Conservation (phyloP, 139 green algal genomes). For the Ulvella scutata region DNA sequence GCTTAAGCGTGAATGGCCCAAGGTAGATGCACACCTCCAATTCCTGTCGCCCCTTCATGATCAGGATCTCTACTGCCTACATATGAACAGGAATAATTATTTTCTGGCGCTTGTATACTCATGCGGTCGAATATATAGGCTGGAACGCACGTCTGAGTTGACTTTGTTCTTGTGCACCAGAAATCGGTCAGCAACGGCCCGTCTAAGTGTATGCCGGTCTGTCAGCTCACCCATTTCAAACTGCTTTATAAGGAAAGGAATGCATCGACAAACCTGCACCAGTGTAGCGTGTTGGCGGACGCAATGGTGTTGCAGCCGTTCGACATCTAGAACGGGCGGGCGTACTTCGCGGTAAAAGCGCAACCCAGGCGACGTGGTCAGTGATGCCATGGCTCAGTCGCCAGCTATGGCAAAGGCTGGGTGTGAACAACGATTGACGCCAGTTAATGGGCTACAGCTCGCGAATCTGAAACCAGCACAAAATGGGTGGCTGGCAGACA, state of each 20-base stretch:
- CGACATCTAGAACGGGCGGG: neutral
- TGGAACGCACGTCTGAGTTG: neutral
- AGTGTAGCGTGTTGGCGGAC: neutral
- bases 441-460: too few species aligned
- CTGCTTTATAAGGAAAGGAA: neutral
- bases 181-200: neutral
- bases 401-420: too few species aligned
- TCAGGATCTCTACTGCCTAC: neutral
- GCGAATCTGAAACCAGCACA: too few species aligned
- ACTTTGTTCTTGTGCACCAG: neutral
- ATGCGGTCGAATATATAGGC: neutral
- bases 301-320: neutral
- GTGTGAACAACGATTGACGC: too few species aligned
- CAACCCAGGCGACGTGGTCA: neutral
- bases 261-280: neutral
- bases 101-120: neutral
- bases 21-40: neutral
- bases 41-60: neutral
- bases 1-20: neutral
- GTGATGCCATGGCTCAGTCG: neutral
- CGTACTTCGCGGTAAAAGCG: neutral
- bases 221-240: neutral
- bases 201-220: neutral
- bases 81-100: neutral
- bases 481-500: too few species aligned